Percentiles rank a stretch among this genome's conserved stretches.
Evolutionary conservation across 2,329 filamentous ascomycete genomes (phyloP).

Genomic region (Dactylonectria macrodidyma): DNA sequence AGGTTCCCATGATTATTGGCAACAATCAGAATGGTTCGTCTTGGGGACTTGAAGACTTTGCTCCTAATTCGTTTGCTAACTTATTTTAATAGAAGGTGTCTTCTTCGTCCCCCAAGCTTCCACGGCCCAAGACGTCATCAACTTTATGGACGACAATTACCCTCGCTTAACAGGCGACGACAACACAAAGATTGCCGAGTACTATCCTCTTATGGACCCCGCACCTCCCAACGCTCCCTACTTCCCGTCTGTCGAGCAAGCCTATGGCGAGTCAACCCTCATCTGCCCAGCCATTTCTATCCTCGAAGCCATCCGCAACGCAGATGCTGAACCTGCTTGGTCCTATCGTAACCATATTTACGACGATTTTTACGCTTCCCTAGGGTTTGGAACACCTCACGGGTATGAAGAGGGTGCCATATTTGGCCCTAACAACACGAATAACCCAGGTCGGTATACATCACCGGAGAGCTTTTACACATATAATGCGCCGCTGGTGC

Average conservation of each 20-base stretch:
- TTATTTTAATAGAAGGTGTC: constrained; percentile 54
- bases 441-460: constrained; percentile 7
- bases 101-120: constrained; percentile 55
- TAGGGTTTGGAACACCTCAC: constrained; percentile 60
- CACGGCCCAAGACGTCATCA: constrained; percentile 48
- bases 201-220: constrained; percentile 51
- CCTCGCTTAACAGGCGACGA: constrained; percentile 53
- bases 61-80: constrained; percentile 42
- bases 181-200: constrained; percentile 47
- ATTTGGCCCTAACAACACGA: constrained; percentile 55
- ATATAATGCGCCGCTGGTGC: constrained; percentile 57
- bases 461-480: constrained; percentile 54
- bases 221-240: constrained; percentile 54
- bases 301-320: constrained; percentile 14
- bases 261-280: constrained; percentile 59
- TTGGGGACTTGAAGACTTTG: neutral
- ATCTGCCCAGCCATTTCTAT: constrained; percentile 55
- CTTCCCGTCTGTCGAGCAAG: constrained; percentile 55
- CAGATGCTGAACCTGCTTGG: constrained; percentile 48
- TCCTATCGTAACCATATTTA: constrained; percentile 62
- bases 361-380: constrained; percentile 50
- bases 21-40: constrained; percentile 55
- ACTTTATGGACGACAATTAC: constrained; percentile 60
- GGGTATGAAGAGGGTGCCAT: constrained; percentile 60
- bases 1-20: constrained; percentile 60